phyloP scores from a whole-genome alignment of 306 rosid species.

The Begonia loranthoides region DNA sequence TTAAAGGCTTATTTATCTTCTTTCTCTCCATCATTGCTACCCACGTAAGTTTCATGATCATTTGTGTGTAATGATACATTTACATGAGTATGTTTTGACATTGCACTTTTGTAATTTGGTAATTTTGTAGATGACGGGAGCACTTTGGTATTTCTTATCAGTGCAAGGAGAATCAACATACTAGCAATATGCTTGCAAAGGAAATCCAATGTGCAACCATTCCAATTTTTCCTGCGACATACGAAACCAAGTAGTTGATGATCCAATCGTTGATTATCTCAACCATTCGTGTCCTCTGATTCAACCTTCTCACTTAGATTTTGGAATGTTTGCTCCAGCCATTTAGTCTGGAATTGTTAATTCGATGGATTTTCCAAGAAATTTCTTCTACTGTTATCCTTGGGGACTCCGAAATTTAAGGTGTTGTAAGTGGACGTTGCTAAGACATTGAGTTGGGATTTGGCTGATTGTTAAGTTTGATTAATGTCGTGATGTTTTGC shows the following conservation, averaged over 20 bases:
- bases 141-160: conserved; percentile 9
- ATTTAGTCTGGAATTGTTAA: not conserved
- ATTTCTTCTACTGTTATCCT: not conserved
- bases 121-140: conserved; percentile 2
- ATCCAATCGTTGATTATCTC: not conserved
- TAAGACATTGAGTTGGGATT: not conserved
- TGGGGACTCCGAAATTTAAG: conserved; percentile 8
- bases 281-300: not conserved
- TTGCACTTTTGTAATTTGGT: not conserved
- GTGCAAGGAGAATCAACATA: too few relatives aligned
- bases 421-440: not conserved
- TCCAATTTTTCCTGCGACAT: not conserved
- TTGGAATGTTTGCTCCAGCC: not conserved
- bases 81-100: not conserved
- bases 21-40: conserved; percentile 5
- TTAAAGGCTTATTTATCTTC: conserved; percentile 8
- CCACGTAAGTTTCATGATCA: conserved; percentile 2
- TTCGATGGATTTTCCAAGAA: not conserved
- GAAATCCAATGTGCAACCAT: not conserved
- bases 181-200: too few relatives aligned
- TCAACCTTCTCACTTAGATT: conserved; percentile 1
- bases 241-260: not conserved
- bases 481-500: not conserved
- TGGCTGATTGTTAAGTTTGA: not conserved
- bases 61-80: not conserved